A percentile compares a stretch with the other conserved stretches of the same genome.
These are phyloP conservation scores for Ustilaginoidea virens DNA, from an alignment of 2,329 filamentous ascomycete genomes.

Conservation along the genomic window DNA sequence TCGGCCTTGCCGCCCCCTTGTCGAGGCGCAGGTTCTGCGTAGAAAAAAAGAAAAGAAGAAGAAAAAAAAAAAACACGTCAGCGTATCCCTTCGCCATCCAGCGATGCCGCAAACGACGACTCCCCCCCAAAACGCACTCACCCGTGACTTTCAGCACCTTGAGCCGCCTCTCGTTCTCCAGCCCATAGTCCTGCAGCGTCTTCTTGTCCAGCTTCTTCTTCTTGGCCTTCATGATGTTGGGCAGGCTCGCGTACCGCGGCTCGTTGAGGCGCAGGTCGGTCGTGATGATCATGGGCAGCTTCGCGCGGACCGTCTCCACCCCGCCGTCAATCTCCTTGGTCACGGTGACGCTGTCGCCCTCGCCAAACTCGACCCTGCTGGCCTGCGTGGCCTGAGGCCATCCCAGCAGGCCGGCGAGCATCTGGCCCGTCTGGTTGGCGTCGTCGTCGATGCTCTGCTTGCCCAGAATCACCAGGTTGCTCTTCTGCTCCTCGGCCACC, in stretches of 20 bases:
- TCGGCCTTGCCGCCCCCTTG: conserved; percentile 95
- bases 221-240: conserved; percentile 99
- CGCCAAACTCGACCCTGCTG: conserved; percentile 62
- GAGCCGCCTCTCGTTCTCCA: conserved; percentile 59
- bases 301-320: conserved; percentile 72
- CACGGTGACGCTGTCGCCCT: conserved; percentile 56
- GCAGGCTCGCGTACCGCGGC: conserved; percentile 86
- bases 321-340: conserved; percentile 91
- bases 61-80: background rate
- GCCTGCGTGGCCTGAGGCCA: conserved; percentile 96
- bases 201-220: conserved; percentile 98
- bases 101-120: no score
- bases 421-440: conserved; percentile 89
- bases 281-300: conserved; percentile 85
- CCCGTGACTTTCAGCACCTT: conserved; percentile 82
- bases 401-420: conserved; percentile 81
- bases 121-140: conserved; percentile 24
- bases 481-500: conserved; percentile 68
- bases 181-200: conserved; percentile 65
- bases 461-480: conserved; percentile 83
- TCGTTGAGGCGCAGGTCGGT: conserved; percentile 91
- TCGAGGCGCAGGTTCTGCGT: conserved; percentile 64
- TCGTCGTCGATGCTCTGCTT: conserved; percentile 99
- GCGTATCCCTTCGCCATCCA: no score
- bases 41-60: background rate